Base-by-base conservation (phyloP, 176 grass and related monocot species). In the Musa troglodytarum region DNA sequence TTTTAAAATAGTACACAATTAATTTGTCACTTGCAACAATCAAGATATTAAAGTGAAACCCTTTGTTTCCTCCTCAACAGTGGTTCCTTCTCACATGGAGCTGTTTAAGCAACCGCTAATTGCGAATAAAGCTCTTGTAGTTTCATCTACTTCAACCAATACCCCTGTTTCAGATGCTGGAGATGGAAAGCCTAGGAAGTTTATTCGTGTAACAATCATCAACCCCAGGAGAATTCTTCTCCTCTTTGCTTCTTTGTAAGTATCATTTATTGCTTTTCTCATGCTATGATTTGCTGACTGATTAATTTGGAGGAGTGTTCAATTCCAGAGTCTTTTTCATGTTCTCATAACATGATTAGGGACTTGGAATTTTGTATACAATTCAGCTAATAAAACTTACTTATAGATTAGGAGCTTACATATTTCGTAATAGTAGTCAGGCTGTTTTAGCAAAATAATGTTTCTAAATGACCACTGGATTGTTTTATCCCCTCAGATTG, bases 211-310 rank as follows among this genome's bases (percentile, higher is more conserved):
- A 10, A 77, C 75, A 17, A 53, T 29, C 5, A 77, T 77, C n/a
- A 77, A 77, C 15, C 75, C 75, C 11, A 77, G 61, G 75, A 77
- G 49, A 65, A 77, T 77, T 10, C 75, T 77, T 77, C 75, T 77
- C 12, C 75, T 77, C 12, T 77, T 77, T 26, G 75, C 75, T 52
- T 77, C 75, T 52, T 52, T 77, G 75, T 77, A 65, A 58, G 73
- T 75, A 51, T 51, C 17, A 20, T 26, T 10, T 43, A 6, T 43
- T 43, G 34, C 34, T 43, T 43, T 43, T 43, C 34, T 6, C 34
- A 43, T 5, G 34, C 34, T 43, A 43, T 43, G 29, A 43, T 43
- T 43, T 43, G 34, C 34, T 43, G 34, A 43, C 34, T 43, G 34
- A 43, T 43, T 43, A 43, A 43, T 5, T 43, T 43, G 34, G 29